Evolutionary conservation across 306 rosid genomes (phyloP).

Genomic region (Styphnolobium japonicum): DNA sequence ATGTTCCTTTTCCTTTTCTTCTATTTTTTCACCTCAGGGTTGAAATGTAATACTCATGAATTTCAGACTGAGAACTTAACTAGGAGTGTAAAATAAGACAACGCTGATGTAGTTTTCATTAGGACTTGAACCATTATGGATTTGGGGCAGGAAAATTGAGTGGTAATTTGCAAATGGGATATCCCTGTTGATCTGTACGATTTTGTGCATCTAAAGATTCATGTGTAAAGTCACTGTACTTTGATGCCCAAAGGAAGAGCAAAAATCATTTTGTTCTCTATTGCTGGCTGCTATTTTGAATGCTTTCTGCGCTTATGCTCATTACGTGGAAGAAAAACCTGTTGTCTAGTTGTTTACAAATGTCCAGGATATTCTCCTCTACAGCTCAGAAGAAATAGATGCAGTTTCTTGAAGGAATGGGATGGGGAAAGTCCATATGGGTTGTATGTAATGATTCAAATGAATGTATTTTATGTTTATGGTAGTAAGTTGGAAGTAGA

Average conservation of each 20-base stretch:
- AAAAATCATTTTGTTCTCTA: background rate
- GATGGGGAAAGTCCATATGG: background rate
- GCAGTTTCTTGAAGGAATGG: background rate
- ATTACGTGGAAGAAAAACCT: background rate
- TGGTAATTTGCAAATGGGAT: background rate
- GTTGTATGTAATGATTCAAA: background rate
- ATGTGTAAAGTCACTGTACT: background rate
- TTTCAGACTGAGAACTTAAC: background rate
- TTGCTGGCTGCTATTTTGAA: background rate
- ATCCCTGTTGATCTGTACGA: background rate
- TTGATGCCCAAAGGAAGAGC: background rate
- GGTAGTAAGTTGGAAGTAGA: background rate
- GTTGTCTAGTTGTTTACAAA: background rate
- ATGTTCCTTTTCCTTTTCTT: background rate
- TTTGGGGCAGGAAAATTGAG: background rate
- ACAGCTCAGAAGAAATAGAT: background rate
- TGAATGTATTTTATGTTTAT: background rate
- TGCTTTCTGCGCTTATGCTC: background rate
- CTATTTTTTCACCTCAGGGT: background rate
- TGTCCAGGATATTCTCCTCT: background rate
- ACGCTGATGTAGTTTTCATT: background rate
- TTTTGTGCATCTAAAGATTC: background rate
- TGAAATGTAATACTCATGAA: background rate
- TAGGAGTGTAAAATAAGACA: background rate
- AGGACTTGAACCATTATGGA: background rate